phyloP scores from a whole-genome alignment of 495 filamentous ascomycete species.

The Hypoxylon lienhwacheense region DNA sequence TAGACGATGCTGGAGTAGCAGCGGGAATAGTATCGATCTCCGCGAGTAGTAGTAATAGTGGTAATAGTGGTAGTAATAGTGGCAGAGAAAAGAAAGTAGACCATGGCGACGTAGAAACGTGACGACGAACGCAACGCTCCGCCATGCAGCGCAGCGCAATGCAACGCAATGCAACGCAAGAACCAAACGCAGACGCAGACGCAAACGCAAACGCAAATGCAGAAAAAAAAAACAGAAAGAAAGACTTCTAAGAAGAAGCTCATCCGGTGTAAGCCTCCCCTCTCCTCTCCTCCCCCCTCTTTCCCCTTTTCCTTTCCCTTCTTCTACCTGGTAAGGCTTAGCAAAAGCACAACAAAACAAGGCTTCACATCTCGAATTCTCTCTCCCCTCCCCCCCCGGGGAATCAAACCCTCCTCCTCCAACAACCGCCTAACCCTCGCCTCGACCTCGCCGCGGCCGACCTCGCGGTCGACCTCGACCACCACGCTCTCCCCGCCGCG shows the following conservation, averaged over 20 bases:
- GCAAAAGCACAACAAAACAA: too few relatives aligned
- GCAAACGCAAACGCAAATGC: too few relatives aligned
- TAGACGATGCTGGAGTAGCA: too few relatives aligned
- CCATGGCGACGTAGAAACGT: background rate
- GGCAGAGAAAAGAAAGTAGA: background rate
- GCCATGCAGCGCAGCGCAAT: slow-evolving; percentile 15
- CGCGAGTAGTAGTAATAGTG: too few relatives aligned
- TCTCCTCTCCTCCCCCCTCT: background rate
- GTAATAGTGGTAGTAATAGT: too few relatives aligned
- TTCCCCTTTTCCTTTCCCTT: background rate
- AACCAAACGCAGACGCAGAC: too few relatives aligned
- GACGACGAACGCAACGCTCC: background rate
- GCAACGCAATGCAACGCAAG: slow-evolving; percentile 13
- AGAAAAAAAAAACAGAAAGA: too few relatives aligned
- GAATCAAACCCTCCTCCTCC: slow-evolving; percentile 22
- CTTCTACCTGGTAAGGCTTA: too few relatives aligned
- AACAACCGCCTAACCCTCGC: slow-evolving; percentile 47
- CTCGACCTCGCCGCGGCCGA: slow-evolving; percentile 47
- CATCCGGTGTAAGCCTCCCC: background rate
- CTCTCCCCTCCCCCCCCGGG: background rate
- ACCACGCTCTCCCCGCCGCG: slow-evolving; percentile 60
- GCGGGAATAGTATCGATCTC: too few relatives aligned
- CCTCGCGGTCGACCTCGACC: slow-evolving; percentile 49
- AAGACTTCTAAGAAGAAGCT: background rate
- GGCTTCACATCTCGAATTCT: background rate